Evolutionary conservation across 1,284 basidiomycete species (phyloP), one percentile per base, ranked within the genome.

Genomic region (Dichomitus squalens): DNA sequence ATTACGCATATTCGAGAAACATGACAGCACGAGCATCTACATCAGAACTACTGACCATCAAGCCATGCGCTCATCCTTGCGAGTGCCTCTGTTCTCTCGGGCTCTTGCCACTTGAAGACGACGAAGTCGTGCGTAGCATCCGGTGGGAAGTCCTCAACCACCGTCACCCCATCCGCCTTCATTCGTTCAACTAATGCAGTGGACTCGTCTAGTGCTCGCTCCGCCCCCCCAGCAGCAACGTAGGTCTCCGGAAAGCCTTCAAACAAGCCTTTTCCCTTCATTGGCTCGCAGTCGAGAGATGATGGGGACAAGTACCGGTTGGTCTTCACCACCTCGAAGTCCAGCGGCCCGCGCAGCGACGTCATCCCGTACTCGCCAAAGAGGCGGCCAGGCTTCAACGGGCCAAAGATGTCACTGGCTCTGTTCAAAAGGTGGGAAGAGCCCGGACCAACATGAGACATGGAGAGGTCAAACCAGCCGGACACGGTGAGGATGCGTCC

Each of bases 401-500:
- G 16, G 1, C 27, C 29, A 51, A 64, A 63, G 35, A 64, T 60
- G 31, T 64, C 63, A 1, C 53, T 57, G n/a, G 41, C 29, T 9
- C 23, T 39, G 35, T 62, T 64, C 27, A 39, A 36, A 11, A 53
- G 31, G 2, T 49, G 39, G n/a, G 59, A 58, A 49, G 72, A 12
- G 7, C 64, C 68, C 0, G 74, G 66, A 7, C 65, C 52, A 18
- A 66, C 58, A 58, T 77, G 72, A 11, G 73, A 73, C 2, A 53
- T 54, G 23, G 75, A 69, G 3, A 85, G 60, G 63, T 88, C 86
- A 20, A 67, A 67, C 84, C 83, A 85, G 0, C 85, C 85, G 0
- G 84, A 85, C 52, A 84, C 72, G 7, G 83, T 73, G 33, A 88
- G 69, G n/a, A 87, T 70, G 2, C 75, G 77, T 33, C 78, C 76